Evolutionary conservation across 768 basidiomycete species (phyloP).

Genomic region (Crucibulum laeve): DNA sequence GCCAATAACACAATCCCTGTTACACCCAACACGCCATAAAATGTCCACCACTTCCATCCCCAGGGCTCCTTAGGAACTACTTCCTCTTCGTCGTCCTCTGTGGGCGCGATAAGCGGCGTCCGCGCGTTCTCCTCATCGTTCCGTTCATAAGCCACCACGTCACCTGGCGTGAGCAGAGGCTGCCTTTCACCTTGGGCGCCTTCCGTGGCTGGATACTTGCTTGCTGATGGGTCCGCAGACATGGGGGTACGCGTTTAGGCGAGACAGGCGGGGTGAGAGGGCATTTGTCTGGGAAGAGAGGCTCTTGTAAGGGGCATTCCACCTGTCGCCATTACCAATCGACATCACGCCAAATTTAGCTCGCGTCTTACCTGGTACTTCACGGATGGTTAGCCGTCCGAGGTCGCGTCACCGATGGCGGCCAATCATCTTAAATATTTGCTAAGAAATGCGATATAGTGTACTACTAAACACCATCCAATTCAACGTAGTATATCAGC

Average conservation of each 20-base stretch:
- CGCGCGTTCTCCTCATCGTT: slow-evolving; percentile 6
- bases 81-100: slow-evolving; percentile 5
- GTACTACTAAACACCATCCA: not conserved
- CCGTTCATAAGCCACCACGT: no score
- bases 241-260: not conserved
- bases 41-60: slow-evolving; percentile 19
- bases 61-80: slow-evolving; percentile 8
- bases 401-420: no score
- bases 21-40: slow-evolving; percentile 29
- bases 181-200: slow-evolving; percentile 14
- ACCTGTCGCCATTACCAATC: slow-evolving; percentile 2
- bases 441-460: not conserved
- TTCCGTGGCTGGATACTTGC: slow-evolving; percentile 1
- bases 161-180: slow-evolving; percentile 19
- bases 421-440: no score
- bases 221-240: not conserved
- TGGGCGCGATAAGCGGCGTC: not conserved
- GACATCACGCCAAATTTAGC: slow-evolving; percentile 1
- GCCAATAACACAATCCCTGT: slow-evolving; percentile 34
- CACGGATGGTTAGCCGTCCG: no score
- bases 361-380: no score
- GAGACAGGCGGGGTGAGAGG: not conserved
- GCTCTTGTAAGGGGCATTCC: not conserved
- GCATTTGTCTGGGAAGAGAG: not conserved
- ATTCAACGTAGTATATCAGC: not conserved